phyloP scores from a whole-genome alignment of 768 basidiomycete species.

The Boletus rubescentipes region DNA sequence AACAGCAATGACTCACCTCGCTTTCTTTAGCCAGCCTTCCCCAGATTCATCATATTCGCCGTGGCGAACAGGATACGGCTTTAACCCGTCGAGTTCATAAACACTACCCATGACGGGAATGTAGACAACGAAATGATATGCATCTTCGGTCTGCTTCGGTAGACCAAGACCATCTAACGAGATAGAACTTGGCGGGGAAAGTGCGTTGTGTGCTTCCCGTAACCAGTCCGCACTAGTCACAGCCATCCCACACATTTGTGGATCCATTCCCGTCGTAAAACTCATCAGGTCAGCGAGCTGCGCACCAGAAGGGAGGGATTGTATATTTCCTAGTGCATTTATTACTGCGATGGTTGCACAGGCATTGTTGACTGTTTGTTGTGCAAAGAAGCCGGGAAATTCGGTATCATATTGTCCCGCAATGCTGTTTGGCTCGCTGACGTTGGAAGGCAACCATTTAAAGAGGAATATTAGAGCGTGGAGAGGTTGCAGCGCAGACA shows the following conservation, averaged over 20 bases:
- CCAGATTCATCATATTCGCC: slow-evolving; percentile 64
- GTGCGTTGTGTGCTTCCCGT: slow-evolving; percentile 85
- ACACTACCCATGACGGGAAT: slow-evolving; percentile 78
- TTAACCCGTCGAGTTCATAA: slow-evolving; percentile 94
- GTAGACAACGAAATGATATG: slow-evolving; percentile 97
- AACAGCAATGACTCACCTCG: slow-evolving; percentile 48
- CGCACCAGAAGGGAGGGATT: slow-evolving; percentile 56
- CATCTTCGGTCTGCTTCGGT: slow-evolving; percentile 70
- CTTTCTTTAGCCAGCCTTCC: slow-evolving; percentile 82
- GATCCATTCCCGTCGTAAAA: slow-evolving; percentile 86
- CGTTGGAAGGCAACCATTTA: slow-evolving; percentile 79
- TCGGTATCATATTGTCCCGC: slow-evolving; percentile 68
- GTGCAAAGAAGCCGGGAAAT: slow-evolving; percentile 89
- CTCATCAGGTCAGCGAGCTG: slow-evolving; percentile 71
- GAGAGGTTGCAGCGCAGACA: slow-evolving; percentile 75
- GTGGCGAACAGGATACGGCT: slow-evolving; percentile 75
- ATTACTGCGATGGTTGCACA: slow-evolving; percentile 95
- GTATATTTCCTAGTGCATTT: slow-evolving; percentile 86
- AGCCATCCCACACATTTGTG: slow-evolving; percentile 78
- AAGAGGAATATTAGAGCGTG: slow-evolving; percentile 94
- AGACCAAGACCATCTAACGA: slow-evolving; percentile 82
- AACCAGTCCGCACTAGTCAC: slow-evolving; percentile 82
- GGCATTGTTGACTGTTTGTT: slow-evolving; percentile 93
- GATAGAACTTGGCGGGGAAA: slow-evolving; percentile 87
- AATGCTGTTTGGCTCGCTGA: slow-evolving; percentile 34